Conservation (phyloP, 441 rosid genomes). For the Brassica balearica region DNA sequence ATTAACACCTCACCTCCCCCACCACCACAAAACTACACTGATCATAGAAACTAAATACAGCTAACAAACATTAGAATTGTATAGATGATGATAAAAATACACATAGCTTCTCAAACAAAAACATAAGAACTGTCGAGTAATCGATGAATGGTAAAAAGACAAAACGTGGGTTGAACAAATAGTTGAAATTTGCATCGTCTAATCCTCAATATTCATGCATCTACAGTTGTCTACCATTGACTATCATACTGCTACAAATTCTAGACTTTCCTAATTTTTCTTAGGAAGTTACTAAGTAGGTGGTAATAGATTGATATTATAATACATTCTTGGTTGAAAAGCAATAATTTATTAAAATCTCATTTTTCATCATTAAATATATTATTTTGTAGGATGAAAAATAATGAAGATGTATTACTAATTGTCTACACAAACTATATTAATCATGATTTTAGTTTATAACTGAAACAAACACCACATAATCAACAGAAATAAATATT, state of each 20-base stretch:
- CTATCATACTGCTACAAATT: conserved; percentile 13
- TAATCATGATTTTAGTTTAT: background rate
- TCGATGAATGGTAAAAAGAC: conserved; percentile 15
- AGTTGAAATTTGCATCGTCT: background rate
- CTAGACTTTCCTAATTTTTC: background rate
- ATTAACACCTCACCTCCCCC: background rate
- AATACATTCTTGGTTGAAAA: background rate
- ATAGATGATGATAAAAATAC: background rate
- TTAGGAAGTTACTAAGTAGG: background rate
- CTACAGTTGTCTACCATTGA: conserved; percentile 35
- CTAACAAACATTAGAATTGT: background rate
- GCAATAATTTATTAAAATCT: too few relatives aligned
- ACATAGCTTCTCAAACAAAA: background rate
- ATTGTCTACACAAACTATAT: background rate
- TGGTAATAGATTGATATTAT: background rate
- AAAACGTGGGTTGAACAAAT: conserved; percentile 37
- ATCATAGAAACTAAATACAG: background rate
- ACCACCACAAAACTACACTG: background rate
- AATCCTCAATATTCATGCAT: conserved; percentile 37
- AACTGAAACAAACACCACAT: background rate
- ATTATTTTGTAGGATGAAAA: conserved; percentile 6
- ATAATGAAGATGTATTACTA: background rate
- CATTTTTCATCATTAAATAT: background rate
- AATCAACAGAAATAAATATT: background rate
- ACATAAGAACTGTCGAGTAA: conserved; percentile 10